phyloP scores from a whole-genome alignment of 1,284 basidiomycete genomes.

The Ceratobasidium sp. region DNA sequence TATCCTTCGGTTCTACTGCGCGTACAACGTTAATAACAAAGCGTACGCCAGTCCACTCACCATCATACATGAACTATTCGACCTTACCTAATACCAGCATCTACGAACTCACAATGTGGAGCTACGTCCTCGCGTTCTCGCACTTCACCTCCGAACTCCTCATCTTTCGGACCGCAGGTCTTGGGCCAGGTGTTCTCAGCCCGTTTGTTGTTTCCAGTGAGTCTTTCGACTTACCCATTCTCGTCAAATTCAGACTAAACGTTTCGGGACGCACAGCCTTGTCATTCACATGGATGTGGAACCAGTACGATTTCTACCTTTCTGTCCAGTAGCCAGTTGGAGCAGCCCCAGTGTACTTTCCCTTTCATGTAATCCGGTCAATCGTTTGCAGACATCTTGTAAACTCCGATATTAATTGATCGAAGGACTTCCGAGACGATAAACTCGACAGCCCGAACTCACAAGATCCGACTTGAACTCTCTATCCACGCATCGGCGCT shows the following conservation, averaged over 20 bases:
- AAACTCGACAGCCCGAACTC: not conserved
- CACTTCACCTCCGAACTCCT: conserved; percentile 90
- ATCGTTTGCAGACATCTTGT: not conserved
- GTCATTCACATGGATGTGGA: conserved; percentile 82
- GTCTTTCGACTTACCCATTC: conserved; percentile 50
- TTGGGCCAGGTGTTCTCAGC: conserved; percentile 70
- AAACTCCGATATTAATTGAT: not conserved
- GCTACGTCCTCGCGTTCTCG: conserved; percentile 87
- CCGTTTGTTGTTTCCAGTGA: conserved; percentile 89
- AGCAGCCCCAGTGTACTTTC: not conserved
- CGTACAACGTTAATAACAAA: conserved; percentile 84
- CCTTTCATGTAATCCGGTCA: not conserved
- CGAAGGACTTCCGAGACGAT: not conserved
- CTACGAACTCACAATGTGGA: conserved; percentile 87
- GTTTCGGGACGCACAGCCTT: conserved; percentile 55
- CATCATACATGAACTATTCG: conserved; percentile 13
- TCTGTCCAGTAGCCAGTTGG: not conserved
- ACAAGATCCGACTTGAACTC: not conserved
- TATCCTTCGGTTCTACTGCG: conserved; percentile 80
- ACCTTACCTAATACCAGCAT: conserved; percentile 59
- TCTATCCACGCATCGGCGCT: not conserved
- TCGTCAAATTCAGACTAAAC: conserved; percentile 9
- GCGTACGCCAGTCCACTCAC: conserved; percentile 60
- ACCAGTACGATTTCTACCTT: conserved; percentile 72
- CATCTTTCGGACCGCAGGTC: conserved; percentile 79